Evolutionary conservation across 2,329 filamentous ascomycete genomes (phyloP), one percentile per base, ranked within the genome.

Genomic region (Epichloe brachyelytri): DNA sequence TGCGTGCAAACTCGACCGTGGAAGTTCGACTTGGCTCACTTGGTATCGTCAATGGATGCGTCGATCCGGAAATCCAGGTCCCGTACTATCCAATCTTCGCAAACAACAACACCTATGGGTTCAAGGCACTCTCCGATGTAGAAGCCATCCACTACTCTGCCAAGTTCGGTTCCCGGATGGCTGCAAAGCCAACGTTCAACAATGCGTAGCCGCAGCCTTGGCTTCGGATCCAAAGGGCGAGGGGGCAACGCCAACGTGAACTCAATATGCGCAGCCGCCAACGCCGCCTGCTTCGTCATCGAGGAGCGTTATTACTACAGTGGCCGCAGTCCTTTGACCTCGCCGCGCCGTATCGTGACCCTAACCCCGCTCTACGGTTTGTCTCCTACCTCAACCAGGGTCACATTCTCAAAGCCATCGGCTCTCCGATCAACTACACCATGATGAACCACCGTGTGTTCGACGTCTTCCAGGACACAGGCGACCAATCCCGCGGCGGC

Each of bases 1-100:
- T 78, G 1, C 63, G 73, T 8, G 64, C 61, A 17, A 75, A 75
- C 53, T 70, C 66, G 37, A 81, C 78, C 2, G 65, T 83, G 11
- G 73, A 79, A 33, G 77, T 86, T 46, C 74, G 77, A 50, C 69
- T 88, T 8, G 70, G 69, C 14, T 78, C 83, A 0, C 65, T 88
- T 0, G 83, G 84, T 20, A 84, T 89, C 52, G 70, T 87, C 52
- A 86, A 88, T 62, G 85, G 83, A 12, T 79, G 83, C 56, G 70
- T 88, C 37, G 86, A 89, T 59, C 72, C 77, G 57, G 62, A 80
- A 33, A 71, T 80, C 1, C 82, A 88, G 65, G 69, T 71, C 3
- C 75, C 77, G 3, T 77, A 67, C 57, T 80, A 78, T 55, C 73
- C 79, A 1, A 60, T 65, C 7, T 83, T 82, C 62, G 77, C 78